A percentile compares a stretch with the other conserved stretches of the same genome.
phyloP scores from a whole-genome alignment of 2,329 filamentous ascomycete species.

The Arthrobotrys musiformis region DNA sequence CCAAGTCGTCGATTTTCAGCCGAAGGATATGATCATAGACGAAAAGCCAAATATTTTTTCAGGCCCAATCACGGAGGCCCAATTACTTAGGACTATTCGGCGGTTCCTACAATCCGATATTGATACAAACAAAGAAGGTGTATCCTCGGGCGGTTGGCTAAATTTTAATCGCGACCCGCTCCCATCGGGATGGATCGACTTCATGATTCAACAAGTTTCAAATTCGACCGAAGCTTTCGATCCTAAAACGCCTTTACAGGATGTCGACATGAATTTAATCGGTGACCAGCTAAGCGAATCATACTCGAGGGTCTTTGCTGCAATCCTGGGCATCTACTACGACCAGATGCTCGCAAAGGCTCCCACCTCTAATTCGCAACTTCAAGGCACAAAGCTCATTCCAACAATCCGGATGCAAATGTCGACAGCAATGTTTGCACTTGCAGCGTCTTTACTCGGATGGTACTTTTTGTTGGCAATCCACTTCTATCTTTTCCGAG shows the following conservation, averaged over 20 bases:
- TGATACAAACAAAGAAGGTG: neutral
- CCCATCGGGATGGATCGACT: constrained; percentile 63
- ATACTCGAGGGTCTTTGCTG: constrained; percentile 64
- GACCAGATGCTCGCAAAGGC: constrained; percentile 33
- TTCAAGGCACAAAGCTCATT: constrained; percentile 10
- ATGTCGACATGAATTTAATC: constrained; percentile 58
- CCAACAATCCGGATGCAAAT: constrained; percentile 44
- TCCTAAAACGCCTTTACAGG: constrained; percentile 61
- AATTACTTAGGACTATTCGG: constrained; percentile 23
- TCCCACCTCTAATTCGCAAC: neutral
- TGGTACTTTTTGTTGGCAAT: constrained; percentile 52
- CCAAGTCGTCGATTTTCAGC: constrained; percentile 16
- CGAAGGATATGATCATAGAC: neutral
- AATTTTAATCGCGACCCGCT: constrained; percentile 66
- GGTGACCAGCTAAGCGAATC: constrained; percentile 58
- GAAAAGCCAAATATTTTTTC: constrained; percentile 8
- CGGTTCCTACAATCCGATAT: constrained; percentile 43
- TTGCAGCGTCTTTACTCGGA: constrained; percentile 28
- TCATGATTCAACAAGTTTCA: constrained; percentile 62
- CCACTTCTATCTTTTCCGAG: constrained; percentile 49
- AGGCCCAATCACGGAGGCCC: constrained; percentile 22
- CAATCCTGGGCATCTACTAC: constrained; percentile 64
- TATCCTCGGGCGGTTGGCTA: neutral
- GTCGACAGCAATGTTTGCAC: constrained; percentile 50
- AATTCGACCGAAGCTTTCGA: constrained; percentile 62